Evolutionary conservation across 371 early-diverging fungal species (phyloP).

Genomic region (Mortierella sp.): DNA sequence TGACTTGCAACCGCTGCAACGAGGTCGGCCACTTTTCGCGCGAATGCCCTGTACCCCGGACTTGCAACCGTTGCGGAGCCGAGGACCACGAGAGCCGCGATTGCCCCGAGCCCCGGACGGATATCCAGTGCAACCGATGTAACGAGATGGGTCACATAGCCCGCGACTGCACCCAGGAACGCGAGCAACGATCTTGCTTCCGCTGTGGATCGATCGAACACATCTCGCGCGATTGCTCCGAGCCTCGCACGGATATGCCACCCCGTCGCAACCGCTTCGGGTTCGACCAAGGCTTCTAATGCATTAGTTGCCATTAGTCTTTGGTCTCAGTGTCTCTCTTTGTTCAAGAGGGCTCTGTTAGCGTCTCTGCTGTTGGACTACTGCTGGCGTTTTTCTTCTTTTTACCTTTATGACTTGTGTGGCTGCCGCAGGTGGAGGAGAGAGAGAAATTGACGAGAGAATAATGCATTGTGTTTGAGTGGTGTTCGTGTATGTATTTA

Average conservation of each 20-base stretch:
- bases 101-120: conserved; percentile 50
- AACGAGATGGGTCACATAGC: conserved; percentile 17
- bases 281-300: conserved; percentile 32
- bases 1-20: conserved; percentile 28
- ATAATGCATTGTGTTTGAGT: not conserved
- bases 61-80: conserved; percentile 28
- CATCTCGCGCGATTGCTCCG: conserved; percentile 49
- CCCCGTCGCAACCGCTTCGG: conserved; percentile 21
- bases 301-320: no score
- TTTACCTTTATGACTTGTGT: not conserved
- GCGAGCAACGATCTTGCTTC: not conserved
- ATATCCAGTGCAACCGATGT: conserved; percentile 30
- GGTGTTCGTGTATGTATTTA: not conserved
- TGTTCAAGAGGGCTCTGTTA: not conserved
- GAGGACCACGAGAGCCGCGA: conserved; percentile 25
- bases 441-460: not conserved
- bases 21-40: conserved; percentile 27
- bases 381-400: not conserved
- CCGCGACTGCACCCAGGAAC: conserved; percentile 16
- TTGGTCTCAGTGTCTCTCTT: not conserved
- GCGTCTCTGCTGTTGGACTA: not conserved
- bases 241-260: conserved; percentile 26
- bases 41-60: conserved; percentile 27
- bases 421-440: not conserved
- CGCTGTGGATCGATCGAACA: conserved; percentile 27